Evolutionary conservation across 1,139 yeast species (phyloP), one percentile per base, ranked within the genome.

Genomic region (Nakaseomyces uthaithaninus): DNA sequence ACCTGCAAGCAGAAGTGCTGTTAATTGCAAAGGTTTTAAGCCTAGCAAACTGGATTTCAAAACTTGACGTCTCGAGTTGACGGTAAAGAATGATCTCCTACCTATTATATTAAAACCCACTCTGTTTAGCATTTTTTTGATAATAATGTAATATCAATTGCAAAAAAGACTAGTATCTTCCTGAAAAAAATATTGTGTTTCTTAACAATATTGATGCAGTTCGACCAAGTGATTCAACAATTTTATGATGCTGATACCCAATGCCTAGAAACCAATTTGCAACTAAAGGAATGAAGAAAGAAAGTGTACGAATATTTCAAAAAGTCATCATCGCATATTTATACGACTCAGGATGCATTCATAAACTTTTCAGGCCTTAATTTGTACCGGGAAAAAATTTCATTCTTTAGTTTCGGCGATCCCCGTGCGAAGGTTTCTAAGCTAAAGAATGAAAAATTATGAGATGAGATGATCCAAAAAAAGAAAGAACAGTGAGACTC

Each of bases 1-100:
- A n/a, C 65, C 64, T 15, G 59, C 63, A 37, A 62, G 63, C 35
- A 64, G 43, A 3, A 67, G 64, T 1, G 61, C 59, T 3, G 57
- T 45, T 33, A 54, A 51, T 16, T 50, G 44, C 3, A 54, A 33
- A n/a, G 57, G 49, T 27, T 40, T 55, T 2, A 52, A 45, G 27
- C 50, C 49, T 14, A 45, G 42, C 31, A 50, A 41, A 8, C 53
- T 48, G 2, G 61, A 50, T 42, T 51, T 53, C 28, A 53, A 44
- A 12, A 40, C 38, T 12, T 37, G 45, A 16, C 42, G 41, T 33
- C 40, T 43, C n/a, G 42, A 33, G 38, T 35, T 42, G 10, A 30
- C 33, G 5, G 41, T 33, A 25, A 41, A 45, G 30, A 42, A 40
- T 7, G 45, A 34, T 37, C 50, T 47, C 39, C 36, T 47, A 14